These are phyloP conservation scores for Trichosporon coremiiforme DNA, from an alignment of 1,284 basidiomycete genomes.

Conservation along the genomic window DNA sequence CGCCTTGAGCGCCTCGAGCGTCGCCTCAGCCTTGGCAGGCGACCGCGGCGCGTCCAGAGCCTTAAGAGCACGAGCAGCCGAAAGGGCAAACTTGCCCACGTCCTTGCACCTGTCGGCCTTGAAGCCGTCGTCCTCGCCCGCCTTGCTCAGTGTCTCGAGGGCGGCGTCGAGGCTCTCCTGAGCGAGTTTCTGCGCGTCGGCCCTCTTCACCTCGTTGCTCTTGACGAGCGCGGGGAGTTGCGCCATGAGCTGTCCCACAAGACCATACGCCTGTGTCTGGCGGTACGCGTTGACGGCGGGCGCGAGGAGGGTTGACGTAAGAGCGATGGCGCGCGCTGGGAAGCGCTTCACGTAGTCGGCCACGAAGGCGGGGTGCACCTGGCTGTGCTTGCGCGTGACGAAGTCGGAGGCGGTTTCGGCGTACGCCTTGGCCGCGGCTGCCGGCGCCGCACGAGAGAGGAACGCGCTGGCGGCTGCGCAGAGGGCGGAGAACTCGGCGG, in stretches of 20 bases:
- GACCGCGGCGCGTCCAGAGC: conserved; percentile 25
- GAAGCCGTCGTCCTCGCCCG: conserved; percentile 58
- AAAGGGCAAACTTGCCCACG: conserved; percentile 70
- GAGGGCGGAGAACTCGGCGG: conserved; percentile 67
- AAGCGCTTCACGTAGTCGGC: conserved; percentile 74
- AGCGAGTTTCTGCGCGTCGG: conserved; percentile 60
- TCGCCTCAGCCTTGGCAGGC: conserved; percentile 22
- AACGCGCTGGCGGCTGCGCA: conserved; percentile 74
- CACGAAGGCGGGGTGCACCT: conserved; percentile 74
- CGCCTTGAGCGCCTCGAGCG: conserved; percentile 55
- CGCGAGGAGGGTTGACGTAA: conserved; percentile 65
- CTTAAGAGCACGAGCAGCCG: conserved; percentile 68
- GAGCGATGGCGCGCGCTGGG: conserved; percentile 67
- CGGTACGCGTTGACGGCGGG: conserved; percentile 71
- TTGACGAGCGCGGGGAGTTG: conserved; percentile 64
- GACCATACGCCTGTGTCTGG: conserved; percentile 70
- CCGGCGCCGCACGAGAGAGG: conserved; percentile 65
- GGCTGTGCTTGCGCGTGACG: conserved; percentile 74
- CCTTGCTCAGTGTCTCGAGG: conserved; percentile 61
- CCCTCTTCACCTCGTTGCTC: conserved; percentile 39
- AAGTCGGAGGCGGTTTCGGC: conserved; percentile 74
- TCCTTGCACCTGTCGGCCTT: conserved; percentile 76
- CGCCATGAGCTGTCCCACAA: conserved; percentile 69
- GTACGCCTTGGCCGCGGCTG: conserved; percentile 59
- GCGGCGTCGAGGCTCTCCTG: conserved; percentile 63